Conservation (phyloP, 208 protist genomes). For the Trypanosoma lewisi region DNA sequence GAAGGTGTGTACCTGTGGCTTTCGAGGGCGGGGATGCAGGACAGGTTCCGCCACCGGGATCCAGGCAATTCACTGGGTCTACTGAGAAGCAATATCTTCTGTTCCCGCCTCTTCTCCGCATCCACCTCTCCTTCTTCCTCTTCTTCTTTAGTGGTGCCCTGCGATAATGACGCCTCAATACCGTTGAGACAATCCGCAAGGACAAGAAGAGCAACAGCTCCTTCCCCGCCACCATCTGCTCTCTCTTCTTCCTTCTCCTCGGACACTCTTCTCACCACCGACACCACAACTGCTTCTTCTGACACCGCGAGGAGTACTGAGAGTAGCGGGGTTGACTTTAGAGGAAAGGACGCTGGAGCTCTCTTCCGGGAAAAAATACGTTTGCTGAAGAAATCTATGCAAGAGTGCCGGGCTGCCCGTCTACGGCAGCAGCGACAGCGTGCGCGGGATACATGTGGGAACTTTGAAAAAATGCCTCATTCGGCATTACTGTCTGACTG, state of each 20-base stretch:
- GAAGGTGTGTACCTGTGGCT: neutral
- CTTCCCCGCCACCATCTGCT: neutral
- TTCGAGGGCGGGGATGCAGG: neutral
- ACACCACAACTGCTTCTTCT: neutral
- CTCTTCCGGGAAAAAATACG: slow-evolving; percentile 26
- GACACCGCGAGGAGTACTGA: neutral
- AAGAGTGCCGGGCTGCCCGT: neutral
- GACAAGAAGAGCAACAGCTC: neutral
- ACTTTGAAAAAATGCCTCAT: neutral
- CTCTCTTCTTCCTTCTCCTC: neutral
- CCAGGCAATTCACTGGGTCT: neutral
- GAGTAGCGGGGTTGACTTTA: neutral
- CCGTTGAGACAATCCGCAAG: neutral
- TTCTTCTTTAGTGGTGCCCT: neutral
- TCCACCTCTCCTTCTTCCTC: neutral
- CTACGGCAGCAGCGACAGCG: slow-evolving; percentile 1
- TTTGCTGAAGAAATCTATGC: slow-evolving; percentile 15
- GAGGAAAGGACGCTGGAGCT: neutral
- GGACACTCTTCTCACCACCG: neutral
- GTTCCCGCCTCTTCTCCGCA: neutral
- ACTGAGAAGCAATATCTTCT: neutral
- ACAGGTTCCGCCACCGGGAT: neutral
- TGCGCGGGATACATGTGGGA: neutral
- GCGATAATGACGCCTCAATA: neutral
- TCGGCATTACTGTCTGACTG: neutral